Evolutionary conservation across 306 rosid species (phyloP).

Genomic region (Gynostemma pentaphyllum): DNA sequence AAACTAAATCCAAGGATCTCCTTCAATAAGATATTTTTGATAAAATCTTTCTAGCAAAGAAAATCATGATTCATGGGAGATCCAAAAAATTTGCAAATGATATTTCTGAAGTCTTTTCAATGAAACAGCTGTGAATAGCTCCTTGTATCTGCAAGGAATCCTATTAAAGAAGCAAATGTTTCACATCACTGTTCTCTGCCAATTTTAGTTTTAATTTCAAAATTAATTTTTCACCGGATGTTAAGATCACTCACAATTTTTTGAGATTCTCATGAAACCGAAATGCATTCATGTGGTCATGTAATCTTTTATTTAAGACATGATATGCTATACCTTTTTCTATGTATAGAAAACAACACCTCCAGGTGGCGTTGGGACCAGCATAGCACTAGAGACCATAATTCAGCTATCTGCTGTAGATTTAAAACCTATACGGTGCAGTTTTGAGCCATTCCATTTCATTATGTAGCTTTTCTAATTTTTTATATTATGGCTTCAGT

Average conservation of each 20-base stretch:
- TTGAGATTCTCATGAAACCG: background rate
- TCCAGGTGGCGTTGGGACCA: constrained; percentile 80
- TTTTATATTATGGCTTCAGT: background rate
- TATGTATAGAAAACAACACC: constrained; percentile 56
- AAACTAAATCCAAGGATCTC: too few relatives aligned
- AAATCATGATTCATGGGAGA: too few relatives aligned
- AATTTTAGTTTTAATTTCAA: background rate
- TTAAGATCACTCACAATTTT: background rate
- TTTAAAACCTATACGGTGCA: constrained; percentile 56
- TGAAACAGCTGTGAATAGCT: too few relatives aligned
- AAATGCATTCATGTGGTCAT: background rate
- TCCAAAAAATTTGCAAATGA: too few relatives aligned
- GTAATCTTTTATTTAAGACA: background rate
- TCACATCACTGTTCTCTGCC: background rate
- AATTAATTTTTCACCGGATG: background rate
- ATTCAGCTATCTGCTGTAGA: constrained; percentile 61
- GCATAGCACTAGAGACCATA: constrained; percentile 87
- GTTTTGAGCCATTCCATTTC: background rate
- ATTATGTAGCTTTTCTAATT: background rate
- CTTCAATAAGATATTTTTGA: too few relatives aligned
- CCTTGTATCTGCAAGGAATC: too few relatives aligned
- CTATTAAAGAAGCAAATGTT: too few relatives aligned
- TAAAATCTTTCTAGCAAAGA: too few relatives aligned
- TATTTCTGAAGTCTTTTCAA: too few relatives aligned
- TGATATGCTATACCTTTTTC: constrained; percentile 6